Conservation (phyloP, 2,329 filamentous ascomycete species). For the Clonostachys rhizophaga region DNA sequence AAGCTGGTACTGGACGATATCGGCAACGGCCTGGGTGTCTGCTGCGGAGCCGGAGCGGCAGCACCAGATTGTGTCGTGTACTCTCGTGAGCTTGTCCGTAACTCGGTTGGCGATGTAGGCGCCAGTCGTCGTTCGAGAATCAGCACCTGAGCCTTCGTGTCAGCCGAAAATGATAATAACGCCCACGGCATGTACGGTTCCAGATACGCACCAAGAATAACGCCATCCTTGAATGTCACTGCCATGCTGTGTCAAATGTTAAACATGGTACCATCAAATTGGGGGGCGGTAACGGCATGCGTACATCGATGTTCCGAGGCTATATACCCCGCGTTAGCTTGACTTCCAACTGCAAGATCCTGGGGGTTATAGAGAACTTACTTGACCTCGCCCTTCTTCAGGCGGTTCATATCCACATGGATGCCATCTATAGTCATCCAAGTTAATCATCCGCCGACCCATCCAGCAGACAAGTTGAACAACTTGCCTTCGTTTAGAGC, state of each 20-base stretch:
- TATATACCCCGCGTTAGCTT: constrained; percentile 34
- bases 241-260: constrained; percentile 67
- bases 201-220: constrained; percentile 69
- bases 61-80: constrained; percentile 99
- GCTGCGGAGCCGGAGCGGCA: constrained; percentile 96
- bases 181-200: background rate
- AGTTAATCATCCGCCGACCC: constrained; percentile 1
- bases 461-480: constrained; percentile 10
- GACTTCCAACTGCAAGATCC: background rate
- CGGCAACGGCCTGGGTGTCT: constrained; percentile 95
- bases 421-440: constrained; percentile 73
- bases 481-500: constrained; percentile 57
- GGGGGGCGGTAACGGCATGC: constrained; percentile 17
- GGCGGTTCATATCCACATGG: constrained; percentile 95
- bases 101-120: constrained; percentile 99
- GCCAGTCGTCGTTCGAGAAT: constrained; percentile 95
- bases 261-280: no score
- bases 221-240: constrained; percentile 97
- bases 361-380: constrained; percentile 41
- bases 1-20: constrained; percentile 96
- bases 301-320: constrained; percentile 96
- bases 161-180: constrained; percentile 7
- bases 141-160: constrained; percentile 57
- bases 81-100: constrained; percentile 97
- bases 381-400: constrained; percentile 99